These are phyloP conservation scores for Aspergillus ibericus DNA, from an alignment of 2,329 filamentous ascomycete species.

Conservation along the genomic window DNA sequence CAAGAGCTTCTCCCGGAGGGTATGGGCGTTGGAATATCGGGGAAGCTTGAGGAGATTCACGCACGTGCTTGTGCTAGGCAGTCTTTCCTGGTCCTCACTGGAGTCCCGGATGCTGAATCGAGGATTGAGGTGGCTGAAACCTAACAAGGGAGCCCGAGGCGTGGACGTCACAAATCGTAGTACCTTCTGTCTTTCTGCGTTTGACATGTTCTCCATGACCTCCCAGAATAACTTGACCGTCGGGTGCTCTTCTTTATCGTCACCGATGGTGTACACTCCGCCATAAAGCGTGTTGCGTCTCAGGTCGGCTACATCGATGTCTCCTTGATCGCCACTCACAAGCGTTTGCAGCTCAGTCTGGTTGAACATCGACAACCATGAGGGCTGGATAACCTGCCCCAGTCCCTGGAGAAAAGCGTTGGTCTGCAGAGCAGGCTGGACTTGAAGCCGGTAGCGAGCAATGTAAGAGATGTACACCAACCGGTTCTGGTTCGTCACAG, in stretches of 20 bases:
- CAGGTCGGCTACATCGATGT: constrained; percentile 85
- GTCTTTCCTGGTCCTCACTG: constrained; percentile 69
- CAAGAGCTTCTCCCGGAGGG: constrained; percentile 75
- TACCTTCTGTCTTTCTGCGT: constrained; percentile 77
- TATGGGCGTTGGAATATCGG: constrained; percentile 66
- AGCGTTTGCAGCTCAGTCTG: constrained; percentile 91
- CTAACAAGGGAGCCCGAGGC: constrained; percentile 82
- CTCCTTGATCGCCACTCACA: constrained; percentile 80
- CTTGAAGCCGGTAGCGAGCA: constrained; percentile 78
- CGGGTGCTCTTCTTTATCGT: constrained; percentile 81
- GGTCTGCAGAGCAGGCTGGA: constrained; percentile 79
- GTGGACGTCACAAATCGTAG: constrained; percentile 96
- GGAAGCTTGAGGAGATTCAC: constrained; percentile 94
- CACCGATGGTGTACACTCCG: constrained; percentile 84
- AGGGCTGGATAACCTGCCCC: constrained; percentile 81
- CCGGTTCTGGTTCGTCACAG: constrained; percentile 88
- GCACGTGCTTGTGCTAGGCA: constrained; percentile 94
- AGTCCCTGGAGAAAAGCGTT: constrained; percentile 84
- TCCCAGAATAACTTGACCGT: constrained; percentile 89
- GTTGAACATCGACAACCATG: constrained; percentile 98
- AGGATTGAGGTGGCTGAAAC: constrained; percentile 82
- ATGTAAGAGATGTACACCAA: constrained; percentile 94
- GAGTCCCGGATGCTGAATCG: constrained; percentile 87
- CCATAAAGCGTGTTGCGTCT: constrained; percentile 82
- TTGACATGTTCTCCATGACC: constrained; percentile 73